These are phyloP conservation scores for Stephania cephalantha DNA, from an alignment of 164 flowering plant genomes.

Conservation along the genomic window DNA sequence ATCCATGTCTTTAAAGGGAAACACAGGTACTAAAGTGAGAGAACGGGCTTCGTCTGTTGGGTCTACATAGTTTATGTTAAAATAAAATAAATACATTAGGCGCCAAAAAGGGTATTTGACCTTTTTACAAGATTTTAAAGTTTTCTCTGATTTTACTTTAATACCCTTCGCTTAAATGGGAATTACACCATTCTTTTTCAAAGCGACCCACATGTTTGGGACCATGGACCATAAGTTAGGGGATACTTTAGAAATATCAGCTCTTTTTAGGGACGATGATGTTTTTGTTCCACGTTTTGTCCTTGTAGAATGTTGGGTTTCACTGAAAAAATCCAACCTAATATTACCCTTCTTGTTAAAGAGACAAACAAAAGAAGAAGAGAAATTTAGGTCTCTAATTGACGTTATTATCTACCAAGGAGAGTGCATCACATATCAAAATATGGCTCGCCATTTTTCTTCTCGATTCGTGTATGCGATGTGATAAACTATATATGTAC, in stretches of 20 bases:
- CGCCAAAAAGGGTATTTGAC: slow-evolving; percentile 7
- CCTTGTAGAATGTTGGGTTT: background rate
- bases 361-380: too few relatives aligned
- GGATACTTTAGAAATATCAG: background rate
- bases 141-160: background rate
- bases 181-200: background rate
- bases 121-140: background rate
- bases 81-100: background rate
- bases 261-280: background rate
- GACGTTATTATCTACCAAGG: too few relatives aligned
- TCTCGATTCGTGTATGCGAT: too few relatives aligned
- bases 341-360: background rate
- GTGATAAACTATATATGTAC: too few relatives aligned
- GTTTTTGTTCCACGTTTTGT: background rate
- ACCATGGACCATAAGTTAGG: background rate
- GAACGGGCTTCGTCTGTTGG: background rate
- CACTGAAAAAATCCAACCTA: background rate
- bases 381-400: too few relatives aligned
- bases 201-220: background rate
- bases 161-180: background rate
- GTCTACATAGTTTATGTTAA: background rate
- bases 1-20: background rate
- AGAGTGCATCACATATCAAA: too few relatives aligned
- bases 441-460: too few relatives aligned
- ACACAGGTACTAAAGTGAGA: background rate